Evolutionary conservation across 2,329 filamentous ascomycete genomes (phyloP), one percentile per base, ranked within the genome.

Genomic region (Akanthomyces muscarius): DNA sequence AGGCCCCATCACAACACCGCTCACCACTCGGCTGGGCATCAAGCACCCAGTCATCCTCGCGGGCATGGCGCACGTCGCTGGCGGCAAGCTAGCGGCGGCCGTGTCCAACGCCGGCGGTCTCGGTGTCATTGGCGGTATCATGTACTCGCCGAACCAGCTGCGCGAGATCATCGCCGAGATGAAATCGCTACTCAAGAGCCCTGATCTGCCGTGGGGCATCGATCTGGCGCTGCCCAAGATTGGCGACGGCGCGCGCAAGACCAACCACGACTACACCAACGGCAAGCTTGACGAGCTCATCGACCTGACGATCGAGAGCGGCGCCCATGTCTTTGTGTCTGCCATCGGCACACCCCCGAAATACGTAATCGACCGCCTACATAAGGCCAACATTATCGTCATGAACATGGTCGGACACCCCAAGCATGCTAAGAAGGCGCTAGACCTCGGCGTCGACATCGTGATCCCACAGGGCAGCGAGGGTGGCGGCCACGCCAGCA

Each of bases 321-420:
- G 91, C n/a, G 91, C 94, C 8, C 86, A 82, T 72, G 78, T 97
- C 55, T 97, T 98, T 72, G 92, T 97, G 48, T 87, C 83, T 59
- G 94, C 94, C 1, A 92, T 97, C 0, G 94, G 94, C 10, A 89
- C 97, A 25, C 94, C 94, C 18, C 91, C 93, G 0, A 79, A 80
- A 52, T 75, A 80, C 63, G 86, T 93, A 5, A 89, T 97, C 63
- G 86, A 91, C 68, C 79, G 86, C 52, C 81, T 98, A 51, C 94
- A 98, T 72, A 81, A 83, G 10, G 89, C 89, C 0, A 90, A 90
- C 0, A 90, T 98, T 47, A 73, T 96, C 64, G 83, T 97, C 42
- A 97, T 97, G 92, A 97, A 97, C 75, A 97, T 97, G 93, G 92
- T 97, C 23, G 94, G 94, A 0, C 90, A 93, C 70, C 93, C 94